These are phyloP conservation scores for Trypanosoma lewisi DNA, from an alignment of 208 protist species.

Conservation along the genomic window DNA sequence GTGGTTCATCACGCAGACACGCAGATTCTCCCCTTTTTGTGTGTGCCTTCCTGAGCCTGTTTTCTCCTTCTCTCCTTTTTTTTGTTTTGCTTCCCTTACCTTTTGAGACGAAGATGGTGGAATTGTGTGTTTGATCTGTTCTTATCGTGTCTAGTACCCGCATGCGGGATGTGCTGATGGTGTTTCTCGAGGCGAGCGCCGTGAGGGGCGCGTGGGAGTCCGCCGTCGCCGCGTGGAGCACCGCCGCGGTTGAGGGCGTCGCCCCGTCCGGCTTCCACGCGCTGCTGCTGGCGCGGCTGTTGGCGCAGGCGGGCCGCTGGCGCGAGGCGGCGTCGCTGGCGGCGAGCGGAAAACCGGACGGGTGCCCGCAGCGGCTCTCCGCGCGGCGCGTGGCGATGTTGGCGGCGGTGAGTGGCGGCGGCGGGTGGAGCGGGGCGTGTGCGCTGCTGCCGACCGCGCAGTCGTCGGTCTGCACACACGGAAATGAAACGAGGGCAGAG, in stretches of 20 bases:
- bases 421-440: slow-evolving; percentile 15
- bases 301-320: slow-evolving; percentile 16
- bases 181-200: slow-evolving; percentile 35
- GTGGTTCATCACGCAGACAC: too few relatives aligned
- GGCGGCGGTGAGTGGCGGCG: slow-evolving; percentile 1
- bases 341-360: not conserved
- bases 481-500: not conserved
- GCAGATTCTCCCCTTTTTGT: too few relatives aligned
- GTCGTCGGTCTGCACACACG: not conserved
- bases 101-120: slow-evolving; percentile 4
- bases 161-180: slow-evolving; percentile 26
- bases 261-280: slow-evolving; percentile 1
- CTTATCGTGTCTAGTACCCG: not conserved
- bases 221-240: slow-evolving; percentile 20
- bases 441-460: not conserved
- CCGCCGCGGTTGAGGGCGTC: not conserved
- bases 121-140: slow-evolving; percentile 7
- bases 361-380: not conserved
- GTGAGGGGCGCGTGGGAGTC: slow-evolving; percentile 26
- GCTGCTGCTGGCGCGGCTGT: slow-evolving; percentile 11
- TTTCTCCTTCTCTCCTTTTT: not conserved
- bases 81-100: not conserved
- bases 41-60: too few relatives aligned
- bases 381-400: slow-evolving; percentile 16
- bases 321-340: slow-evolving; percentile 9